Base-by-base conservation (phyloP, 257 asterid genomes). In the Lavandula angustifolia region DNA sequence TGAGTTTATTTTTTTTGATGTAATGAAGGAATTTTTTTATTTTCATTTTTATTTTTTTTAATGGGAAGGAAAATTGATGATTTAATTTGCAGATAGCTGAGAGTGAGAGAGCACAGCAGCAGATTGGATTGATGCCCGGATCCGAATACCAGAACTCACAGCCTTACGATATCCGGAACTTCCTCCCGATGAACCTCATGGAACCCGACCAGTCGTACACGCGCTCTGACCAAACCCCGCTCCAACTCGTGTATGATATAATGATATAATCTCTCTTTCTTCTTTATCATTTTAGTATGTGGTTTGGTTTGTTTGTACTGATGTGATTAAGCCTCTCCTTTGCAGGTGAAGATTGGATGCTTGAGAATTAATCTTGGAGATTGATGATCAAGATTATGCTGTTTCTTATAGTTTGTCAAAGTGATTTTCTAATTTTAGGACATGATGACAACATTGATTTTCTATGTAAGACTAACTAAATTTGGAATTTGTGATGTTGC, bases 71-170 rank as follows among this genome's bases (percentile, higher is more conserved):
- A 34, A 34, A 7, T 34, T 1, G 38, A 34, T 34, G 38, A 34
- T 34, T 34, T 34, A 4, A 34, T 34, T 13, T n/a, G 71, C 86
- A 91, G 96, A 84, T 91, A 76, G 81, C 96, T 66, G 98, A 91
- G 81, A 75, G 69, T 60, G 96, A 87, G 75, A 91, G 96, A 72
- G 92, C 96, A 67, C 80, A 70, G 27, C 83, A 81, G 62, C 92
- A 87, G 37, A 82, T 87, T 89, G 85, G 63, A 71, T 54, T 85
- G 68, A 87, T 87, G 89, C 81, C 89, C 16, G 75, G 67, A 31
- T 74, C 85, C 0, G 76, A 70, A 31, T 81, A 88, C 34, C 84
- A 78, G 54, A 49, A 18, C 13, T 67, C 86, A 50, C 92, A 83
- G 69, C 59, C 85, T 43, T 79, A 81, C 22, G 95, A 87, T 38